phyloP scores from a whole-genome alignment of 1,284 basidiomycete species.

The Peniophora sp. region DNA sequence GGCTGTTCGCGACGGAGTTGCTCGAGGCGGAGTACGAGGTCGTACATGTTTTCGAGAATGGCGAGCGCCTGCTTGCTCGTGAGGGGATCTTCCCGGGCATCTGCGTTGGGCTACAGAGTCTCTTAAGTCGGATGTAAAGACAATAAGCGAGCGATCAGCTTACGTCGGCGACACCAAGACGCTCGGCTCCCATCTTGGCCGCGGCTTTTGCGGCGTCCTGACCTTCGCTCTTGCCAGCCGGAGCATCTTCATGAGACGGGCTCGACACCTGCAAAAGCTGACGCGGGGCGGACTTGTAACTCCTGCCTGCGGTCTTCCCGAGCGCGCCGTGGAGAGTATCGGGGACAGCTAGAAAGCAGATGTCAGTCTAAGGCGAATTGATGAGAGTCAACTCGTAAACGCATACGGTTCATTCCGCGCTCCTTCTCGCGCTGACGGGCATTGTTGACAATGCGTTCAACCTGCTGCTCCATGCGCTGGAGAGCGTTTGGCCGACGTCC shows the following conservation, averaged over 20 bases:
- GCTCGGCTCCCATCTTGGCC: constrained; percentile 64
- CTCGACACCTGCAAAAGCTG: constrained; percentile 88
- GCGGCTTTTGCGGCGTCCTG: constrained; percentile 61
- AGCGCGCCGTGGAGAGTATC: constrained; percentile 92
- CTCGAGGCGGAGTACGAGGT: constrained; percentile 79
- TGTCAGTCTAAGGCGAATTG: constrained; percentile 5
- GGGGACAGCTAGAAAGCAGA: constrained; percentile 41
- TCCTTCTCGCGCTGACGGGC: constrained; percentile 82
- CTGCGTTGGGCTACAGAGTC: constrained; percentile 36
- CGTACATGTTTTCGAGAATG: constrained; percentile 84
- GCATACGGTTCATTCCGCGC: constrained; percentile 62
- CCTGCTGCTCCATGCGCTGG: constrained; percentile 96
- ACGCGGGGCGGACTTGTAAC: constrained; percentile 91
- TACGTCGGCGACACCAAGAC: constrained; percentile 51
- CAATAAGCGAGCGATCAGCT: constrained; percentile 10
- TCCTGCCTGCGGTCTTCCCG: constrained; percentile 87
- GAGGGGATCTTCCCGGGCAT: constrained; percentile 63
- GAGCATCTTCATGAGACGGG: constrained; percentile 46
- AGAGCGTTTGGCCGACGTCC: constrained; percentile 85
- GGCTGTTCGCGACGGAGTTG: constrained; percentile 81
- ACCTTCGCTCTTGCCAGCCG: constrained; percentile 51
- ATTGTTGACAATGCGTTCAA: constrained; percentile 93
- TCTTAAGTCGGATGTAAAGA: not conserved
- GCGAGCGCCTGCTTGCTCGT: constrained; percentile 73
- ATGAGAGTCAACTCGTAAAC: not conserved